Evolutionary conservation across 768 basidiomycete species (phyloP), one percentile per base, ranked within the genome.

Genomic region (Amanita subjunquillea): DNA sequence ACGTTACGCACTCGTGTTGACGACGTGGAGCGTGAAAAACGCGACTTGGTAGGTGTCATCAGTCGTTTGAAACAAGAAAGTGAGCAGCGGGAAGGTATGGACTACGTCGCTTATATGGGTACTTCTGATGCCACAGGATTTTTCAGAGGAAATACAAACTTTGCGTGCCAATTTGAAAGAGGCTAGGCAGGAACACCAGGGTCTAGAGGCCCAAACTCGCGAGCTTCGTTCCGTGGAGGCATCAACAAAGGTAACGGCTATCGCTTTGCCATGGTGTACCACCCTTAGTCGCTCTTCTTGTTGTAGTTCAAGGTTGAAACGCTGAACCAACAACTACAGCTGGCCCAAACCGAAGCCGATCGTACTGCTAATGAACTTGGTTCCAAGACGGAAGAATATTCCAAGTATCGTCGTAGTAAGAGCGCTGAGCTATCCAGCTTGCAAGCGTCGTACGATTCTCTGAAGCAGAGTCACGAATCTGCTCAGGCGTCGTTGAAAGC

Each of bases 21-120:
- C 20, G 87, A 90, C 55, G 77, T 78, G 1, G 91, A 96, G 57
- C 77, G 87, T 50, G 94, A 96, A 72, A 96, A 96, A 68, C 81
- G 91, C 32, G 91, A 94, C 56, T 76, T 96, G 44, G 73, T 94
- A 40, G 80, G 78, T 27, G 86, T 92, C 41, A 80, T 93, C 4
- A 91, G 87, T 64, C 77, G 88, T 50, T 68, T 92, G 56, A 87
- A 91, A 64, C 81, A 88, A 59, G 87, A 93, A 55, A 72, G 75
- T 39, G 61, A 75, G 6, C 80, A 86, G 61, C 79, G 85, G 50
- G 87, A 92, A 55, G 87, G 92, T 91, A 51, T 46, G 37, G 4
- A 51, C 75, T 60, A 5, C 10, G 32, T 42, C n/a, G 42, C 53
- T 39, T 13, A 23, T 30, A 55, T n/a, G 2, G 25, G 22, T 29